Conservation (phyloP, 2,329 filamentous ascomycete species). For the Colletotrichum musae region DNA sequence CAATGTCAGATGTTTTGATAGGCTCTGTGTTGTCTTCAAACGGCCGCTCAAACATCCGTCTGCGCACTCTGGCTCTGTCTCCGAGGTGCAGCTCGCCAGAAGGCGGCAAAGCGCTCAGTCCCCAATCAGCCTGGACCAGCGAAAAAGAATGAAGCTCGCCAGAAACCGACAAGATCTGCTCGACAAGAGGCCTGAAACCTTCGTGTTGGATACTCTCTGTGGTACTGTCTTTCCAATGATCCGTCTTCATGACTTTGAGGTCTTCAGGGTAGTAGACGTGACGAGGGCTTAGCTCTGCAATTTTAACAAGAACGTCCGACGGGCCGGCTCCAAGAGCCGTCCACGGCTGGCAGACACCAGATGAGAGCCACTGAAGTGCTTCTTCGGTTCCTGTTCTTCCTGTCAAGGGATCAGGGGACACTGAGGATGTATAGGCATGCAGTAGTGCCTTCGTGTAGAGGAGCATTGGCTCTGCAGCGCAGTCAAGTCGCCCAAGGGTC, state of each 20-base stretch:
- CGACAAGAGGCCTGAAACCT: slow-evolving; percentile 48
- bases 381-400: slow-evolving; percentile 74
- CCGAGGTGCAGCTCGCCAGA: slow-evolving; percentile 44
- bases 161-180: slow-evolving; percentile 50
- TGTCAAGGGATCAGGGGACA: slow-evolving; percentile 71
- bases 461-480: slow-evolving; percentile 68
- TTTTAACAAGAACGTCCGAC: slow-evolving; percentile 25
- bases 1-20: not conserved
- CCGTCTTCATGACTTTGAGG: slow-evolving; percentile 52
- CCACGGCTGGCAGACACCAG: slow-evolving; percentile 67
- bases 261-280: slow-evolving; percentile 55
- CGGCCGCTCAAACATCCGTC: slow-evolving; percentile 33
- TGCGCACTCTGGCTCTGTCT: slow-evolving; percentile 39
- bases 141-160: slow-evolving; percentile 46
- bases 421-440: slow-evolving; percentile 73
- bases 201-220: slow-evolving; percentile 57
- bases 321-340: slow-evolving; percentile 44
- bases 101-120: slow-evolving; percentile 35
- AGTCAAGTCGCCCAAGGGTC: slow-evolving; percentile 69
- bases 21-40: slow-evolving; percentile 44
- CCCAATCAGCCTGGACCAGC: not conserved
- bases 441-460: slow-evolving; percentile 70
- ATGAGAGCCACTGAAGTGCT: slow-evolving; percentile 63
- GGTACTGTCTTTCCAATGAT: slow-evolving; percentile 50
- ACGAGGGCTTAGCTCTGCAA: slow-evolving; percentile 49